Evolutionary conservation across 1,284 basidiomycete species (phyloP), one percentile per base, ranked within the genome.

Genomic region (Boletus holoroseus): DNA sequence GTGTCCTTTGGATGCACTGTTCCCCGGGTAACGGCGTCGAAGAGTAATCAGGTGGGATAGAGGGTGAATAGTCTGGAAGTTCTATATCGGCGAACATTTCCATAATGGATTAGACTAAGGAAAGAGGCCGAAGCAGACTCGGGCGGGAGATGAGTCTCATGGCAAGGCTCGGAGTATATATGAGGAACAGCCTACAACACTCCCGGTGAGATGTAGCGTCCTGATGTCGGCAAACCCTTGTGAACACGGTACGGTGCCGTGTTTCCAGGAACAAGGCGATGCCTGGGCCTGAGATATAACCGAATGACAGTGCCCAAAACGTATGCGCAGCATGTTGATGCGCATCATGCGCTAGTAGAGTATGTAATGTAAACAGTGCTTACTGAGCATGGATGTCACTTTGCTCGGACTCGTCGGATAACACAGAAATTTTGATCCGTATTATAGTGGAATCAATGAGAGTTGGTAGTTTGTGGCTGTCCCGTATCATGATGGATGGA

Each of bases 31-130:
- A 49, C 2, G 61, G 68, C 12, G 61, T 66, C 5, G 57, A 68
- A 32, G 68, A 71, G 48, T 70, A 70, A 37, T 66, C 59, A 8
- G 68, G 68, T 30, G 60, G 67, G 18, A 59, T 49, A 36, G 68
- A 63, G 5, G 65, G 51, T 1, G 65, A 60, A 48, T 69, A 68
- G 11, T 48, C 58, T 22, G 64, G 68, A 51, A 64, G 63, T 28
- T 51, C 59, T 42, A 51, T 48, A 30, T 58, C 47, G 8, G 50
- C 40, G 28, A 35, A 11, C 3, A 37, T 22, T 37, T 55, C 57
- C 63, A 66, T 64, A 27, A 51, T 43, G 13, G 40, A 51, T 34
- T 34, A 18, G 30, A 22, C 26, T 2, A 36, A 36, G 34, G 37
- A 28, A 48, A 49, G 55, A 47, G 42, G 20, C 45, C 35, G 28